Evolutionary conservation across 768 basidiomycete genomes (phyloP), one percentile per base, ranked within the genome.

Genomic region (Phlebiopsis flavidoalba): DNA sequence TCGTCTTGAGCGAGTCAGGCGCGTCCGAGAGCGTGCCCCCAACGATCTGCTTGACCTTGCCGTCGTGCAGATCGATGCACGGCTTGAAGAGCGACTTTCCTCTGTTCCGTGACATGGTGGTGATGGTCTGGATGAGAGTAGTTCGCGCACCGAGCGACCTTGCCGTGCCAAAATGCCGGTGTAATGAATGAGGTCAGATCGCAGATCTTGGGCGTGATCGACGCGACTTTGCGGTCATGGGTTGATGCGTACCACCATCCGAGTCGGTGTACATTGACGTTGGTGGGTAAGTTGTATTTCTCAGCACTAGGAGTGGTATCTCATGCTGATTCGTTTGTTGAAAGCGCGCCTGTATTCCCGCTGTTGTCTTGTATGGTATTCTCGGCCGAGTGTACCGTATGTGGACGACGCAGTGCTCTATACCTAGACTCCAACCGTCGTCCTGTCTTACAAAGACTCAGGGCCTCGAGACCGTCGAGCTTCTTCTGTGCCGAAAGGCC

Each of bases 31-130:
- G 80, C 4, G 94, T 95, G 3, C 95, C 93, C 47, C 97, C 97
- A 14, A 99, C 92, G 58, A 99, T 98, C 75, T 99, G 97, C 75
- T 98, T 98, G 60, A 99, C 97, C 67, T 93, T 81, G 5, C 97
- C 97, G 61, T 88, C 83, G 75, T 99, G 97, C 15, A 99, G 83
- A 74, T 99, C 97, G 67, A 99, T 98, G 72, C 97, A 99, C 19
- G 97, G 97, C 59, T 89, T 81, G 77, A 97, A 96, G 52, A 81
- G 71, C n/a, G 70, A 58, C 10, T 51, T 36, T 21, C 54, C 7
- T 8, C 35, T 31, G 15, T 21, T 7, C 11, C 5, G 21, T 3
- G 54, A 36, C 54, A 55, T 55, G 48, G n/a, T 21, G 17, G 48
- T 49, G 47, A n/a, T 48, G n/a, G 26, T 31, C 6, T 31, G 26